These are phyloP conservation scores for Sporisorium exsertum DNA, from an alignment of 1,284 basidiomycete species.

Conservation along the genomic window DNA sequence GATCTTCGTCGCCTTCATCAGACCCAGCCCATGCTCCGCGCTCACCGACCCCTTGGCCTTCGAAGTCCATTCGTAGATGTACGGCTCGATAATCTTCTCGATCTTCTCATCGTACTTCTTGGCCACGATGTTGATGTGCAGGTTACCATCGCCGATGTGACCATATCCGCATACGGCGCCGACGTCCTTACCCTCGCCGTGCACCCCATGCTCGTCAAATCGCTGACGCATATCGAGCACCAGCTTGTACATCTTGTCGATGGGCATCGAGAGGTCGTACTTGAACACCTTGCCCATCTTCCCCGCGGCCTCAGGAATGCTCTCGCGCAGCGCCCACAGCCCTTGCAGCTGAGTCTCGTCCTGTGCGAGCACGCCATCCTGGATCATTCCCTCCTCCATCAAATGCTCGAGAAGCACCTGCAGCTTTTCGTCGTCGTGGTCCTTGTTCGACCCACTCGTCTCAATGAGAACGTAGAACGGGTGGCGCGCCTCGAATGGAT, in stretches of 20 bases:
- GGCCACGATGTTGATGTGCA: slow-evolving; percentile 95
- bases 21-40: slow-evolving; percentile 94
- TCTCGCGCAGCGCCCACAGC: slow-evolving; percentile 94
- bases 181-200: slow-evolving; percentile 77
- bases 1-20: slow-evolving; percentile 93
- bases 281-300: slow-evolving; percentile 97
- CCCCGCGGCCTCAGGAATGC: slow-evolving; percentile 89
- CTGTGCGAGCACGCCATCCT: slow-evolving; percentile 92
- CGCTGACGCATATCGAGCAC: slow-evolving; percentile 84
- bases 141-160: slow-evolving; percentile 95
- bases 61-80: slow-evolving; percentile 90
- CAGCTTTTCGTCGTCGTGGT: slow-evolving; percentile 98
- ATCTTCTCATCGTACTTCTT: slow-evolving; percentile 84
- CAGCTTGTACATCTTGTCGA: slow-evolving; percentile 87
- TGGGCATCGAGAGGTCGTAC: slow-evolving; percentile 94
- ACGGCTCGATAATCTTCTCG: slow-evolving; percentile 89
- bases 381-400: slow-evolving; percentile 81
- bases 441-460: slow-evolving; percentile 91
- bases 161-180: slow-evolving; percentile 81
- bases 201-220: slow-evolving; percentile 79
- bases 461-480: slow-evolving; percentile 84
- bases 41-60: slow-evolving; percentile 83
- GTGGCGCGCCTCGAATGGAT: slow-evolving; percentile 64
- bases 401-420: slow-evolving; percentile 82
- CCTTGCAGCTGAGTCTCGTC: slow-evolving; percentile 88